Base-by-base conservation (phyloP, 129 eudicot genomes). In the Glebionis coronaria region DNA sequence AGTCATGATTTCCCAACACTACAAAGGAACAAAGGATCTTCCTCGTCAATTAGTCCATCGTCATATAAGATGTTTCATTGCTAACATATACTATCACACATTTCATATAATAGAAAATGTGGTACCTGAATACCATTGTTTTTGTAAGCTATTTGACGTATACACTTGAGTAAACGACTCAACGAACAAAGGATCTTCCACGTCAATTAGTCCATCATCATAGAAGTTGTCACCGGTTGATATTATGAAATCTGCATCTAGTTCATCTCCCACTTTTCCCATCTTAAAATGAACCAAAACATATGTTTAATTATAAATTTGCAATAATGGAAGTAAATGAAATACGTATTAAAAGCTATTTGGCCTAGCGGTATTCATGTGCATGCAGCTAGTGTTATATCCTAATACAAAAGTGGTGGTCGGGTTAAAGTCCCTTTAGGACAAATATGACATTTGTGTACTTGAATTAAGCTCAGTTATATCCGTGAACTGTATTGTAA, bases 1-100 rank as follows among this genome's bases (percentile, higher is more conserved):
- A 88, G 66, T 88, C 96, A 79, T 88, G 96, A 71, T 88, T 88
- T 57, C 96, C 96, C 62, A 88, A 69, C 21, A 88, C 96, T 88
- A 75, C 59, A 78, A 20, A 31, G 56, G 7, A n/a, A 87, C 15
- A 82, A 70, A 29, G 85, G 64, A 72, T 87, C 95, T 38, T 82
- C 38, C 11, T 23, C 80, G 42, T 77, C 81, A 1, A 49, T 68
- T 61, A 87, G 68, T 31, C 95, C 95, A 42, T 72, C 56, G 0
- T 76, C 78, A 10, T 8, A 23, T 23, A 23, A 23, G 25, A 23
- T 23, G 25, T 23, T 23, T 23, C 25, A 23, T 23, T 23, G 2
- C 1, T 23, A 23, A 23, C 25, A 23, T 23, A 23, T 23, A 23
- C 25, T 23, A 23, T 23, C 25, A 23, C 1, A 23, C 25, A 23